Evolutionary conservation across 768 basidiomycete genomes (phyloP).

Genomic region (Leccinum fibrillosum): DNA sequence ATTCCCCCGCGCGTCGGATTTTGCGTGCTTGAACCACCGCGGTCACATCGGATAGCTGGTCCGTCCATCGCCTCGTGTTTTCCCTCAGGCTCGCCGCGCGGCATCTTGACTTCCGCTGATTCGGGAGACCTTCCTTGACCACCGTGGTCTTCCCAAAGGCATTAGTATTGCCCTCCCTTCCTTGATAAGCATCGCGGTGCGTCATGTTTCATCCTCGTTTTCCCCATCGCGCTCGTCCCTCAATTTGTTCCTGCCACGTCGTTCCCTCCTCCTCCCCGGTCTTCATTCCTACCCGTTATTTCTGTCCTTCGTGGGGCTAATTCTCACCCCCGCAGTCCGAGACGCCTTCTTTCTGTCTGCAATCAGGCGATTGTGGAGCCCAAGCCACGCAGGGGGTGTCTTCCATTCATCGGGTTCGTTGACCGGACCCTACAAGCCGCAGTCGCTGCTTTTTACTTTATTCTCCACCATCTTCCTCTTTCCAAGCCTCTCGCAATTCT

Average conservation of each 20-base stretch:
- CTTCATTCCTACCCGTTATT: conserved; percentile 1
- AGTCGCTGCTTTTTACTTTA: conserved; percentile 13
- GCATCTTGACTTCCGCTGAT: conserved; percentile 2
- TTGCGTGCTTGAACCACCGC: neutral
- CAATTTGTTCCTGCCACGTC: neutral
- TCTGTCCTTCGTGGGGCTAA: conserved; percentile 11
- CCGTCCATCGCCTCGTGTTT: conserved; percentile 19
- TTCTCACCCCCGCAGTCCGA: conserved; percentile 3
- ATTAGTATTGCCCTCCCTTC: neutral
- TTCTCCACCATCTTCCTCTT: neutral
- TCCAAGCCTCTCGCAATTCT: neutral
- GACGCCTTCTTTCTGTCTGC: conserved; percentile 5
- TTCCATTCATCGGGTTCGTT: conserved; percentile 21
- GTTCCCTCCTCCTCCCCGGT: neutral
- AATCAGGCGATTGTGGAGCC: conserved; percentile 8
- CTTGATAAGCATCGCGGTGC: conserved; percentile 15
- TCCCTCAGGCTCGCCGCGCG: conserved; percentile 10
- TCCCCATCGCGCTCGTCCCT: neutral
- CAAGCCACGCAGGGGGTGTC: conserved; percentile 14
- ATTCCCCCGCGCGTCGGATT: neutral
- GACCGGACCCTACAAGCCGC: conserved; percentile 19
- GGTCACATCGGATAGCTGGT: conserved; percentile 3
- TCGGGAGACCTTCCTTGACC: conserved; percentile 1
- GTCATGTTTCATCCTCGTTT: neutral
- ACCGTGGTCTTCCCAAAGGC: neutral